These are phyloP conservation scores for Claviceps purpurea DNA, from an alignment of 2,329 filamentous ascomycete genomes.

Conservation along the genomic window DNA sequence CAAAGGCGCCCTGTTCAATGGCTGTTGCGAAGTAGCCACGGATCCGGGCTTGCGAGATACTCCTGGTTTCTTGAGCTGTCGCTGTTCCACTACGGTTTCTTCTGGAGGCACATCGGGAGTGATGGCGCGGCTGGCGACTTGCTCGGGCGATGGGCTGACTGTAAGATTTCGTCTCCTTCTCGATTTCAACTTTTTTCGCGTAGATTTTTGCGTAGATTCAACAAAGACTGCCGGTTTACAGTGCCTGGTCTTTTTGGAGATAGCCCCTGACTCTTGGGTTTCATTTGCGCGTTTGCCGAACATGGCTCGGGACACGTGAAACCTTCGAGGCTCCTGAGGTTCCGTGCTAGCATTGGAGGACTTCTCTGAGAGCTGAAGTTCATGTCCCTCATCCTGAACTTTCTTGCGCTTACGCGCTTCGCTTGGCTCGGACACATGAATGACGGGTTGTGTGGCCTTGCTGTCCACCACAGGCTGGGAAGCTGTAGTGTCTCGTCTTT, in stretches of 20 bases:
- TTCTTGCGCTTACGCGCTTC: slow-evolving; percentile 12
- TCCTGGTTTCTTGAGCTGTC: slow-evolving; percentile 22
- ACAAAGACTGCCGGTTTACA: slow-evolving; percentile 38
- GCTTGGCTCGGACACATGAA: slow-evolving; percentile 32
- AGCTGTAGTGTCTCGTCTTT: slow-evolving; percentile 29
- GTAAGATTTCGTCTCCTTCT: slow-evolving; percentile 10
- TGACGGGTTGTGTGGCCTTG: slow-evolving; percentile 23
- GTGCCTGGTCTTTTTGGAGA: slow-evolving; percentile 28
- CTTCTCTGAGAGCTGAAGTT: neutral
- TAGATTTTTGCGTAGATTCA: slow-evolving; percentile 35
- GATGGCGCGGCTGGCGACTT: neutral
- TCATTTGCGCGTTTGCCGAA: slow-evolving; percentile 18
- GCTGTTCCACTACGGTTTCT: slow-evolving; percentile 9
- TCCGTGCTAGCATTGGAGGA: neutral
- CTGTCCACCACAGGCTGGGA: slow-evolving; percentile 7
- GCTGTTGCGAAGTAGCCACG: slow-evolving; percentile 9
- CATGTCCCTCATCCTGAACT: slow-evolving; percentile 5
- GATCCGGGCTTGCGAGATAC: slow-evolving; percentile 12
- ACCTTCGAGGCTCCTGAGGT: slow-evolving; percentile 31
- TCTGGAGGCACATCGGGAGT: slow-evolving; percentile 2
- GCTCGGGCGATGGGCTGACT: slow-evolving; percentile 3
- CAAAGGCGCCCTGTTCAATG: slow-evolving; percentile 14
- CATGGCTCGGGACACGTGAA: slow-evolving; percentile 39
- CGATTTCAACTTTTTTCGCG: slow-evolving; percentile 22
- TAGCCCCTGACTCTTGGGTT: slow-evolving; percentile 13